Conservation (phyloP, 257 asterid genomes). For the Solanum okadae region DNA sequence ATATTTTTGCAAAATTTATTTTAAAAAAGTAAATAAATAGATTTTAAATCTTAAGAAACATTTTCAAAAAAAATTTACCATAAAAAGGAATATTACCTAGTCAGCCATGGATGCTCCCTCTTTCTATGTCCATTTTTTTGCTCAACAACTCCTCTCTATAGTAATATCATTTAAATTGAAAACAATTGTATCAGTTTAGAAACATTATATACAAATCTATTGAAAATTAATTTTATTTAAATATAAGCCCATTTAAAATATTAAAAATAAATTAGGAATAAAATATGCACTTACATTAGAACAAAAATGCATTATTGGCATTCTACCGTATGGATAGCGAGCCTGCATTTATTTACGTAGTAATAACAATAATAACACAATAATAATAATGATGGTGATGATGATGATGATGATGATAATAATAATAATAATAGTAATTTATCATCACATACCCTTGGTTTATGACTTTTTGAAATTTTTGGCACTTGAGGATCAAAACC, state of each 20-base stretch:
- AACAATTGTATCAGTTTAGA: too few relatives aligned
- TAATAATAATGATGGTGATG: fast-evolving
- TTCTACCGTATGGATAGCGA: too few relatives aligned
- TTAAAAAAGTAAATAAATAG: too few relatives aligned
- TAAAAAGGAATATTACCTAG: not conserved
- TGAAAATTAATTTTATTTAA: not conserved
- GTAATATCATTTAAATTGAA: not conserved
- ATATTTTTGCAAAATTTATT: too few relatives aligned
- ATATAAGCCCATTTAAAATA: not conserved
- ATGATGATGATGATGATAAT: too few relatives aligned
- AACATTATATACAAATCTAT: too few relatives aligned
- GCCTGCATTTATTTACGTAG: not conserved
- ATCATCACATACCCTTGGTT: too few relatives aligned
- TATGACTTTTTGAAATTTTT: too few relatives aligned
- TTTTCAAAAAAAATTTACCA: not conserved
- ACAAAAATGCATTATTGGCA: not conserved
- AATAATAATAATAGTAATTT: too few relatives aligned
- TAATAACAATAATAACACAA: too few relatives aligned
- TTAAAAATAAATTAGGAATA: not conserved
- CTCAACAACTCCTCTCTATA: not conserved
- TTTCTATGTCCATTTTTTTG: not conserved
- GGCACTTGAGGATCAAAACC: too few relatives aligned
- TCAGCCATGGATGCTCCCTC: not conserved
- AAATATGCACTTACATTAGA: not conserved
- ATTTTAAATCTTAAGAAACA: too few relatives aligned